phyloP scores from a whole-genome alignment of 208 protist species.

The Sergeia podlipaevii region DNA sequence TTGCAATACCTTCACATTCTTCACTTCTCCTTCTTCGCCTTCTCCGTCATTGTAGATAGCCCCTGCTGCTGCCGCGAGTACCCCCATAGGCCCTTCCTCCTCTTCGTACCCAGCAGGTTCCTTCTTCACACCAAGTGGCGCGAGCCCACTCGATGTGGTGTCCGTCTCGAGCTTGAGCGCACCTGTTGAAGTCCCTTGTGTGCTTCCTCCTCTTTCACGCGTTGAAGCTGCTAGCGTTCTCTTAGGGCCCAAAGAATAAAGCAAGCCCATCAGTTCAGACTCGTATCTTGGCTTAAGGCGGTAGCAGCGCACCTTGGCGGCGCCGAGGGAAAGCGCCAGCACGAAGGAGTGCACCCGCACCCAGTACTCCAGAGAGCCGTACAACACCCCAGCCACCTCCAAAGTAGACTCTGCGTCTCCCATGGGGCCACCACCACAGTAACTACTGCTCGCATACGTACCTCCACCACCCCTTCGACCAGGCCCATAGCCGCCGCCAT shows the following conservation, averaged over 20 bases:
- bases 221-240: neutral
- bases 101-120: too few species aligned
- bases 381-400: slow-evolving; percentile 28
- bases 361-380: slow-evolving; percentile 64
- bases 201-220: neutral
- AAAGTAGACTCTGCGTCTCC: slow-evolving; percentile 6
- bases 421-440: neutral
- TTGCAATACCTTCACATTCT: too few species aligned
- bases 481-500: neutral
- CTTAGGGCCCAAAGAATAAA: slow-evolving; percentile 40
- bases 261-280: slow-evolving; percentile 54
- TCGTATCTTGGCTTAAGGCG: slow-evolving; percentile 68
- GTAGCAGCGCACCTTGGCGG: slow-evolving; percentile 50
- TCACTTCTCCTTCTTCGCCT: too few species aligned
- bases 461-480: too few species aligned
- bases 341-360: slow-evolving; percentile 65
- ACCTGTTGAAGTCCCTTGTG: neutral
- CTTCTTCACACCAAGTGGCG: too few species aligned
- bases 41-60: too few species aligned
- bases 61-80: too few species aligned
- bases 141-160: too few species aligned
- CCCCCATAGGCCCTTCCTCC: too few species aligned
- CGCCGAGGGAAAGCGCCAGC: slow-evolving; percentile 53
- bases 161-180: too few species aligned
- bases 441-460: too few species aligned